These are phyloP conservation scores for Termitomyces sp. DNA, from an alignment of 1,284 basidiomycete species.

Conservation along the genomic window DNA sequence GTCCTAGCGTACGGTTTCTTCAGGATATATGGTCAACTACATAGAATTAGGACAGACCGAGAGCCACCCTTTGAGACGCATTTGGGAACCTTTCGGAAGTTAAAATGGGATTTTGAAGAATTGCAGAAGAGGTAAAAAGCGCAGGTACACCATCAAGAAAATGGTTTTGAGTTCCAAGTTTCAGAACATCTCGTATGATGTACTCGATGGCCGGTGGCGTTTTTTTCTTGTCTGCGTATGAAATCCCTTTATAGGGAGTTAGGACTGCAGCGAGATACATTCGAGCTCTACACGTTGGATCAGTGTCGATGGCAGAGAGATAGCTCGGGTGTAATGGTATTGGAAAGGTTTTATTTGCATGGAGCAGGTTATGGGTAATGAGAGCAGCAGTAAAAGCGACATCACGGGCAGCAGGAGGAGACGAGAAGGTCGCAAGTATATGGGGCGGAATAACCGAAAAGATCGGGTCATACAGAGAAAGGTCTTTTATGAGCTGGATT, in stretches of 20 bases:
- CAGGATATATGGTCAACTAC: background rate
- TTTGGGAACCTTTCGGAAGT: constrained; percentile 30
- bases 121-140: constrained; percentile 55
- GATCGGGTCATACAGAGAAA: constrained; percentile 68
- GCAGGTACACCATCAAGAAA: constrained; percentile 70
- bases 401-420: constrained; percentile 28
- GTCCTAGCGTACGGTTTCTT: constrained; percentile 36
- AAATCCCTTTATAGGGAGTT: constrained; percentile 57
- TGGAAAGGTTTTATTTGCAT: constrained; percentile 19
- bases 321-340: constrained; percentile 46
- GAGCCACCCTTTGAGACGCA: constrained; percentile 47
- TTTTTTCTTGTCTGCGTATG: constrained; percentile 60
- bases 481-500: constrained; percentile 64
- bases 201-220: constrained; percentile 59
- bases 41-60: constrained; percentile 39
- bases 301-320: constrained; percentile 30
- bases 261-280: constrained; percentile 73
- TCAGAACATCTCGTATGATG: constrained; percentile 79
- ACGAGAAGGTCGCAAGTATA: constrained; percentile 42
- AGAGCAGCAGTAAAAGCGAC: constrained; percentile 52
- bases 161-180: constrained; percentile 77
- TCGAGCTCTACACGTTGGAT: constrained; percentile 45
- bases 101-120: constrained; percentile 40
- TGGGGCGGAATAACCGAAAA: constrained; percentile 55
- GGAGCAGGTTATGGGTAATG: constrained; percentile 52